Evolutionary conservation across 1,284 basidiomycete genomes (phyloP).

Genomic region (Ganoderma lingzhi): DNA sequence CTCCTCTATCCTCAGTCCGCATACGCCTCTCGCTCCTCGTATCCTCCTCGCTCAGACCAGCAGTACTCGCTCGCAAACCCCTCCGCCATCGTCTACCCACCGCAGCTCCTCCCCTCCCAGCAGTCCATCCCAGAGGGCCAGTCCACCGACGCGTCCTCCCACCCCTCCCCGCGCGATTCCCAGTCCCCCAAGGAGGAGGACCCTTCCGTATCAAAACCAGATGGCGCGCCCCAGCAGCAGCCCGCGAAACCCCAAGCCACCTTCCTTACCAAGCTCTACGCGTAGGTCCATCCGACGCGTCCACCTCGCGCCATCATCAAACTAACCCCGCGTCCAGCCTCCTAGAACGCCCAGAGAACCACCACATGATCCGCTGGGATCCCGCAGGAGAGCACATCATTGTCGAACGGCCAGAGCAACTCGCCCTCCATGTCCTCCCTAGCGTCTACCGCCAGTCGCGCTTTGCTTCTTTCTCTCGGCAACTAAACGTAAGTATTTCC

Average conservation of each 20-base stretch:
- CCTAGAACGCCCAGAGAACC: slow-evolving; percentile 85
- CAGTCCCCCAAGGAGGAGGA: slow-evolving; percentile 45
- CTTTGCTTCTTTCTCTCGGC: slow-evolving; percentile 93
- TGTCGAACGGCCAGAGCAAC: slow-evolving; percentile 89
- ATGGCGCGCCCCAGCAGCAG: slow-evolving; percentile 53
- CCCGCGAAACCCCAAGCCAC: slow-evolving; percentile 85
- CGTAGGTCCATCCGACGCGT: slow-evolving; percentile 59
- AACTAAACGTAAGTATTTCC: slow-evolving; percentile 81
- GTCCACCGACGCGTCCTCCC: slow-evolving; percentile 40
- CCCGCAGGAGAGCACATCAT: slow-evolving; percentile 90
- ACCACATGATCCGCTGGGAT: slow-evolving; percentile 94
- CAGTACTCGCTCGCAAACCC: slow-evolving; percentile 43
- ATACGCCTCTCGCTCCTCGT: slow-evolving; percentile 52
- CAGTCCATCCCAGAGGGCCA: slow-evolving; percentile 57
- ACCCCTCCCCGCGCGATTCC: slow-evolving; percentile 41
- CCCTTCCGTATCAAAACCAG: slow-evolving; percentile 54
- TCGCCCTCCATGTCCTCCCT: slow-evolving; percentile 88
- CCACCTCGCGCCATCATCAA: slow-evolving; percentile 23
- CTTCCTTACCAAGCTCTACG: slow-evolving; percentile 92
- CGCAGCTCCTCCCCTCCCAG: slow-evolving; percentile 52
- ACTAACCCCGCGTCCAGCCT: slow-evolving; percentile 55
- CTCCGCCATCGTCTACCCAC: slow-evolving; percentile 52
- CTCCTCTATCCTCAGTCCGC: slow-evolving; percentile 73
- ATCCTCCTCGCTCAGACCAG: slow-evolving; percentile 35
- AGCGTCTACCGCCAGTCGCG: slow-evolving; percentile 91